Evolutionary conservation across 306 rosid species (phyloP).

Genomic region (Acmispon strigosus): DNA sequence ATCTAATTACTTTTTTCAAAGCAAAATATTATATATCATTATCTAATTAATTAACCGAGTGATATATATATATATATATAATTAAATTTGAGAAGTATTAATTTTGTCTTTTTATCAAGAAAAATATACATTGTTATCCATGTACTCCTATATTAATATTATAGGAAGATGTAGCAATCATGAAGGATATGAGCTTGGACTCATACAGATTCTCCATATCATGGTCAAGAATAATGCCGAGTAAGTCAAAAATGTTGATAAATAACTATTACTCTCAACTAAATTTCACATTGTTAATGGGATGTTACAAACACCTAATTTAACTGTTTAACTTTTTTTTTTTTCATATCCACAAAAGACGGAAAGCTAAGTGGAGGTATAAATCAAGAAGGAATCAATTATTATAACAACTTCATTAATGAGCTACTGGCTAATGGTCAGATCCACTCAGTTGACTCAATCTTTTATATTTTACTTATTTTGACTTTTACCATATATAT

Average conservation of each 20-base stretch:
- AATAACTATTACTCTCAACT: not conserved
- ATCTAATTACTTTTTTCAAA: no score
- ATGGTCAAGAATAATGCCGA: slow-evolving; percentile 56
- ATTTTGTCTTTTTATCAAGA: no score
- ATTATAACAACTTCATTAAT: slow-evolving; percentile 47
- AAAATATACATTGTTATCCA: no score
- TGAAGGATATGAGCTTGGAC: slow-evolving; percentile 45
- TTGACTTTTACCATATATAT: not conserved
- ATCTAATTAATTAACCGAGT: no score
- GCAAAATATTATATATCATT: no score
- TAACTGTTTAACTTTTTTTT: not conserved
- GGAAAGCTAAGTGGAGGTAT: slow-evolving; percentile 49
- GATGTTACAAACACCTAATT: not conserved
- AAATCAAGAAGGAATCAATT: slow-evolving; percentile 39
- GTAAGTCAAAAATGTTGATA: slow-evolving; percentile 15
- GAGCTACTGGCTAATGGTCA: slow-evolving; percentile 39
- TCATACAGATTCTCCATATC: slow-evolving; percentile 59
- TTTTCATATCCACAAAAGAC: slow-evolving; percentile 4
- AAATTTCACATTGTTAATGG: not conserved
- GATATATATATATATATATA: no score
- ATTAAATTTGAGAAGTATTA: no score
- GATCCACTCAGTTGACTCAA: not conserved
- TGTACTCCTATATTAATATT: not conserved
- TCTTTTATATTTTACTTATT: no score
- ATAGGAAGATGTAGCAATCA: slow-evolving; percentile 46